Conservation (phyloP, 1,139 yeast genomes). For the Kodamaea derodonti region DNA sequence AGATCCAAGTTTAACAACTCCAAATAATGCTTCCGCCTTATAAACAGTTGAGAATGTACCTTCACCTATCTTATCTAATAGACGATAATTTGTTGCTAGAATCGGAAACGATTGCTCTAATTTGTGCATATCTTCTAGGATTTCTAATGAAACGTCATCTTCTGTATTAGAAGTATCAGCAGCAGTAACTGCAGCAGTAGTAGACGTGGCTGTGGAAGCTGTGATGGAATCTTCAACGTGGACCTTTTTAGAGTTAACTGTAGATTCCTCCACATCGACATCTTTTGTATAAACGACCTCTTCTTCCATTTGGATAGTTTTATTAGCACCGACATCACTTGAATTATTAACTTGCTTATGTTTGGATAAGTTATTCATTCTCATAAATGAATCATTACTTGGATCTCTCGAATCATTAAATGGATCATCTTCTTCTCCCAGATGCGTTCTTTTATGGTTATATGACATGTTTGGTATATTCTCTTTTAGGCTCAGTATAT, state of each 20-base stretch:
- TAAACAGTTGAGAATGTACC: conserved; percentile 92
- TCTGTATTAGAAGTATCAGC: conserved; percentile 14
- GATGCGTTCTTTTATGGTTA: background rate
- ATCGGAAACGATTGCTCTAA: conserved; percentile 63
- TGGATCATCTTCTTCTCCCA: conserved; percentile 19
- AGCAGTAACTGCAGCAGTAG: background rate
- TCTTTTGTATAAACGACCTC: conserved; percentile 9
- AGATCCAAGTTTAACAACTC: conserved; percentile 33
- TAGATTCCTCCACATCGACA: conserved; percentile 2
- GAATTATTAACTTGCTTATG: conserved; percentile 1
- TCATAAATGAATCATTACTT: conserved; percentile 10
- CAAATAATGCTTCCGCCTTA: conserved; percentile 72
- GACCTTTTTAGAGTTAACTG: background rate
- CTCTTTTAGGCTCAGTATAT: conserved; percentile 11
- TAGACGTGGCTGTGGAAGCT: background rate
- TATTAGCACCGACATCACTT: background rate
- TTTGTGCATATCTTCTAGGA: conserved; percentile 62
- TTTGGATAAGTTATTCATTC: conserved; percentile 12
- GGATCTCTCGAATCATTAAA: conserved; percentile 15
- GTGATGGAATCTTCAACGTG: background rate
- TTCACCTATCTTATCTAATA: conserved; percentile 87
- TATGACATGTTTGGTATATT: conserved; percentile 8
- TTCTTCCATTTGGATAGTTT: background rate
- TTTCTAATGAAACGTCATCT: conserved; percentile 46
- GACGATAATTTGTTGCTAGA: conserved; percentile 54